Conservation (phyloP, 192 early-diverging fungal genomes). For the Backusella circina region DNA sequence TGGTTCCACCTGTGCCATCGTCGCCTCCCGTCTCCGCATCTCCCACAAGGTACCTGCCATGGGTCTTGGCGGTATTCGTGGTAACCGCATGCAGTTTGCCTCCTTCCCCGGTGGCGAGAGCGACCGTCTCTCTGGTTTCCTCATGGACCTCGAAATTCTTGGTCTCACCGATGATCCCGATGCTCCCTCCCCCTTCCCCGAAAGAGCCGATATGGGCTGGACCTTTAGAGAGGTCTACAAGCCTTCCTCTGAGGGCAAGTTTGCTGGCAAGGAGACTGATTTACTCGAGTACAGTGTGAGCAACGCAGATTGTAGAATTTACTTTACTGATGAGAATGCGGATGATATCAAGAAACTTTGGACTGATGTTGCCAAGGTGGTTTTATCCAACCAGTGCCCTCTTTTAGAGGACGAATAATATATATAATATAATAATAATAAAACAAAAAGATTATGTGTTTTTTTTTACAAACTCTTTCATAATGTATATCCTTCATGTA, state of each 20-base stretch:
- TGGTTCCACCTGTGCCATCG: constrained; percentile 37
- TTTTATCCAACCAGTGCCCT: constrained; percentile 23
- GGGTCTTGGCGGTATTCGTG: constrained; percentile 32
- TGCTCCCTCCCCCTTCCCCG: constrained; percentile 31
- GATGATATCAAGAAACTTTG: constrained; percentile 27
- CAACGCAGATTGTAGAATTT: constrained; percentile 31
- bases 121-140: constrained; percentile 28
- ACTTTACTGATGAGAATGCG: constrained; percentile 28
- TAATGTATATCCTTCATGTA: not conserved
- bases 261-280: constrained; percentile 14
- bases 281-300: constrained; percentile 30
- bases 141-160: constrained; percentile 22
- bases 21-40: constrained; percentile 30
- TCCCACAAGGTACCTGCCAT: constrained; percentile 30
- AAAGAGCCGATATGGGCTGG: constrained; percentile 36
- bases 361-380: constrained; percentile 20
- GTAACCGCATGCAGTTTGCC: constrained; percentile 38
- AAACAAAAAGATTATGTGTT: not conserved
- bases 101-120: constrained; percentile 41
- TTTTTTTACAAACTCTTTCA: not conserved
- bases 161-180: constrained; percentile 21
- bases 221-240: constrained; percentile 34
- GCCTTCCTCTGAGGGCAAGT: not conserved
- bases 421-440: not conserved
- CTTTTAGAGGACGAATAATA: constrained; percentile 5